Percentiles rank a stretch among this genome's conserved stretches.
These are phyloP conservation scores for Nannochloris sp. DNA, from an alignment of 139 green algal species.

Conservation along the genomic window DNA sequence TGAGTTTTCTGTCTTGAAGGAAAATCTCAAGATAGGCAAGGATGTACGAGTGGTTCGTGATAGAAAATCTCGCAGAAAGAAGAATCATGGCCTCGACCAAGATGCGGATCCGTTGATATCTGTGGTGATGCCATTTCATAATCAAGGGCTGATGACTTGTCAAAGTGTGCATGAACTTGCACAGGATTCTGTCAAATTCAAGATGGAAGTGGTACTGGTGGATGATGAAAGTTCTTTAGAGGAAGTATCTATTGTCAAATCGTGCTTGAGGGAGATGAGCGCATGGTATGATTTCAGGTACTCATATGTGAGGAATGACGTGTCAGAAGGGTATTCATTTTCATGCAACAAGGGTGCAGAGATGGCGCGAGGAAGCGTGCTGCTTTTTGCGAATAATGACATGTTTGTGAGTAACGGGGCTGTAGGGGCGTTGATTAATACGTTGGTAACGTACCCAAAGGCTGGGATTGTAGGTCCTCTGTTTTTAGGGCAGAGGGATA, in stretches of 20 bases:
- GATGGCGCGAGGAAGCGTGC: neutral
- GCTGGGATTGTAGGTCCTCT: conserved; percentile 14
- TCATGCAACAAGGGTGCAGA: neutral
- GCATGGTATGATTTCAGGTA: neutral
- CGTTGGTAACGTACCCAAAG: neutral
- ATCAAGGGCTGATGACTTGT: neutral
- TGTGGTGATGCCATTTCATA: neutral
- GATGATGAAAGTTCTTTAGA: neutral
- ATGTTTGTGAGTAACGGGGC: neutral
- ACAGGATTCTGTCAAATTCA: neutral
- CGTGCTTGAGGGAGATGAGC: neutral
- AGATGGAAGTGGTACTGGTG: neutral
- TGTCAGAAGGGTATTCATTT: neutral
- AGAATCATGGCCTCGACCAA: neutral
- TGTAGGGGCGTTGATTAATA: neutral
- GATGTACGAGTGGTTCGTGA: too few species aligned
- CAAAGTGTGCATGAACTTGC: neutral
- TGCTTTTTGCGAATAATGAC: conserved; percentile 3
- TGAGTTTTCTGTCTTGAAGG: too few species aligned
- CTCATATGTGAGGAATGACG: neutral
- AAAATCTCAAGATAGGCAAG: too few species aligned
- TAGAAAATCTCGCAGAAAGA: neutral
- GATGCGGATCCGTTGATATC: neutral
- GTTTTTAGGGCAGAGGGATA: conserved; percentile 11
- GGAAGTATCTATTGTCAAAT: neutral